Base-by-base conservation (phyloP, 768 basidiomycete genomes). In the Leccinum rimulosum region DNA sequence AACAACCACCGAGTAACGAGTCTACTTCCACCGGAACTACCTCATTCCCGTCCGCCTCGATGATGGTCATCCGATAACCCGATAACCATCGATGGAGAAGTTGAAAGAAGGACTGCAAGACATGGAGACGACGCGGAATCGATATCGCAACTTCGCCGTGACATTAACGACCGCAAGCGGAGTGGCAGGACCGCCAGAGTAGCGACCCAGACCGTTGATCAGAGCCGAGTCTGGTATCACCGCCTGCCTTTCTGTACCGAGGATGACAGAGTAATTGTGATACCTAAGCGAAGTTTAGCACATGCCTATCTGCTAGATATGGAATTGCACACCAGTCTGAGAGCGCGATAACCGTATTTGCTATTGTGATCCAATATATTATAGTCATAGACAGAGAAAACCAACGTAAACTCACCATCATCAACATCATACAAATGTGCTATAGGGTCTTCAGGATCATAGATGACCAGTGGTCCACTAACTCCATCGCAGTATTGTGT, bases 191-290 rank as follows among this genome's bases (percentile, higher is more conserved):
- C 82, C 82, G 5, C 73, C 77, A 6, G 61, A 6, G 61, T 76
- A 79, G 43, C 83, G 79, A 25, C 84, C 83, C 17, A 65, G 64
- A 0, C 83, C 83, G 47, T 85, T 85, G 51, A 86, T 82, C 10
- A 86, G 66, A 0, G 79, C 80, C 12, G 82, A 71, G 56, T 82
- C 65, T 1, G 75, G 59, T 48, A 27, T 3, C 7, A 66, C 56
- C 10, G 63, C 19, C 22, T 0, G 0, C 38, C 38, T 40, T 3
- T 31, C 43, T 65, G 10, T 50, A 64, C 30, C 14, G 43, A 65
- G 67, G 36, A 17, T 31, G 17, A 55, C 60, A 2, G 74, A 69
- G 6, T 66, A 68, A 11, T 19, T 31, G 45, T 77, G 80, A 61
- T 78, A 81, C 76, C 74, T 79, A 50, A 40, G 17, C 30, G 31